Evolutionary conservation across 2,329 filamentous ascomycete genomes (phyloP).

Genomic region (Diaporthe sp.): DNA sequence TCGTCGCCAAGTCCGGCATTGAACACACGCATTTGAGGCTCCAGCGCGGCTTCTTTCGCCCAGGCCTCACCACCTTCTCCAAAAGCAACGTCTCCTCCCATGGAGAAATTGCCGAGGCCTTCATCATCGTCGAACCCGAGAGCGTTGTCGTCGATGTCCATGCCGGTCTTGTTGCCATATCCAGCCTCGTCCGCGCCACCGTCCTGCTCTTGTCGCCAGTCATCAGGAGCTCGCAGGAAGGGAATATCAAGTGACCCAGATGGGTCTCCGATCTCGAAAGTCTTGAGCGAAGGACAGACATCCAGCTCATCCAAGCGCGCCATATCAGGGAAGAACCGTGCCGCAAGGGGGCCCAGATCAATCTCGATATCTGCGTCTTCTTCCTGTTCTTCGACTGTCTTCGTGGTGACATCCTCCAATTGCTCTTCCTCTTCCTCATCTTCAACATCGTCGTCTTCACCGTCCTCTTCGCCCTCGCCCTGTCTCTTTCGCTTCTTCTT

Average conservation of each 20-base stretch:
- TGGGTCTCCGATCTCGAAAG: slow-evolving; percentile 90
- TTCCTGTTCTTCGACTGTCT: slow-evolving; percentile 61
- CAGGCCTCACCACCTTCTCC: slow-evolving; percentile 97
- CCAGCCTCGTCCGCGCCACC: slow-evolving; percentile 69
- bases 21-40: slow-evolving; percentile 88
- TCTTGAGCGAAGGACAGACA: slow-evolving; percentile 94
- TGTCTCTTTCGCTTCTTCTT: slow-evolving; percentile 54
- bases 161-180: slow-evolving; percentile 77
- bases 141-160: slow-evolving; percentile 88
- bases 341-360: slow-evolving; percentile 80
- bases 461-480: slow-evolving; percentile 51
- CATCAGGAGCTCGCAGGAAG: slow-evolving; percentile 89
- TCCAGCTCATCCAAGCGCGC: slow-evolving; percentile 84
- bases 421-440: slow-evolving; percentile 56
- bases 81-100: slow-evolving; percentile 83
- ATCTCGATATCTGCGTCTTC: slow-evolving; percentile 78
- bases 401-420: slow-evolving; percentile 52
- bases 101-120: slow-evolving; percentile 78
- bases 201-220: slow-evolving; percentile 82
- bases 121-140: slow-evolving; percentile 88
- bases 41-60: slow-evolving; percentile 89
- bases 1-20: slow-evolving; percentile 71
- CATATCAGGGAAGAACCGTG: slow-evolving; percentile 89
- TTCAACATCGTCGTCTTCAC: slow-evolving; percentile 56
- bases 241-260: slow-evolving; percentile 90